Evolutionary conservation across 371 early-diverging fungal genomes (phyloP), one percentile per base, ranked within the genome.

Genomic region (Zychaea mexicana): DNA sequence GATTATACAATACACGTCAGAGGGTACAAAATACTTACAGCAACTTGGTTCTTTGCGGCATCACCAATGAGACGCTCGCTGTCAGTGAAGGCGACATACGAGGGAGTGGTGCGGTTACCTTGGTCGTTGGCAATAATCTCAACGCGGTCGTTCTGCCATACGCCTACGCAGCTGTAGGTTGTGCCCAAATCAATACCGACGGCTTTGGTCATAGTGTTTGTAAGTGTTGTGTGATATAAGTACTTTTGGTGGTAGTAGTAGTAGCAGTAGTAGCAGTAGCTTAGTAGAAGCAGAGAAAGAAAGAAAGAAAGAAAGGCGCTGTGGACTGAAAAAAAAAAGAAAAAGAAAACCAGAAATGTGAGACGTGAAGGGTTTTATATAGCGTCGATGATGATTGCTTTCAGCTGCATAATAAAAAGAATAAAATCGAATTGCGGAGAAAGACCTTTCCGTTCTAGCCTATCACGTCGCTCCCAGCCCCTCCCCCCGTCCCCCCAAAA

Each of bases 161-260:
- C 96, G 80, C 94, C 98, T 71, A 99, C 96, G 84, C 99, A 99
- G 68, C 97, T 96, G 90, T 99, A 98, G 78, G 99, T 99, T 76
- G 99, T 99, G 79, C 99, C 99, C 81, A 99, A 89, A 90, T 99
- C 98, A 79, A 93, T 93, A 87, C 93, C 93, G 77, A 93, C 86
- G 73, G 88, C 88, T 65, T 58, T 58, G 21, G 42, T 42, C 59
- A 58, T 58, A 28, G 28, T 58, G 28, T 26, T 13, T 13, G 27
- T 38, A 27, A n/a, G 42, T 15, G 9, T 30, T 17, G 32, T 22
- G 57, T 22, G n/a, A n/a, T n/a, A n/a, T n/a, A n/a, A n/a, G n/a
- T n/a, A n/a, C n/a, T n/a, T n/a, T n/a, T n/a, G n/a, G n/a, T n/a
- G n/a, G n/a, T n/a, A n/a, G n/a, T n/a, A n/a, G n/a, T n/a, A n/a